These are phyloP conservation scores for Fusarium hainanense DNA, from an alignment of 2,329 filamentous ascomycete genomes.

Conservation along the genomic window DNA sequence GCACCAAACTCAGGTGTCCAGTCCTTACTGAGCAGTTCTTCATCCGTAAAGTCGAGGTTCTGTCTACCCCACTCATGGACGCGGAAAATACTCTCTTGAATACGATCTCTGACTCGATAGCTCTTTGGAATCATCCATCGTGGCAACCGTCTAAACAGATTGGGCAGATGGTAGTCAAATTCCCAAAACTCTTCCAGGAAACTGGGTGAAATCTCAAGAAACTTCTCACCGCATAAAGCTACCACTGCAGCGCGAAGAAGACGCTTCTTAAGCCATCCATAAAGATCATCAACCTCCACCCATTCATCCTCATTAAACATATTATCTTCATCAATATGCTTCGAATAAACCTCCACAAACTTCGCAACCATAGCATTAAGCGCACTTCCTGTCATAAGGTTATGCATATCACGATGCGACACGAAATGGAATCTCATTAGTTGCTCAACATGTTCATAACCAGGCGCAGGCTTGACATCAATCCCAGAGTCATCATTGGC, in stretches of 20 bases:
- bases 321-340: constrained; percentile 1
- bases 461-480: constrained; percentile 22
- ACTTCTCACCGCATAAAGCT: constrained; percentile 24
- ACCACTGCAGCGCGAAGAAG: constrained; percentile 17
- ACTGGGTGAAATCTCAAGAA: constrained; percentile 24
- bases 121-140: constrained; percentile 30
- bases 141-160: constrained; percentile 33
- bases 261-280: constrained; percentile 20
- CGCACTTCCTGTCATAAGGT: constrained; percentile 6
- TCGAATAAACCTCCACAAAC: constrained; percentile 20
- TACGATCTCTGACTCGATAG: constrained; percentile 30
- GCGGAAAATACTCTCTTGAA: constrained; percentile 9
- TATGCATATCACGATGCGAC: constrained; percentile 27
- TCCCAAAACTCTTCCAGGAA: constrained; percentile 37
- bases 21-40: constrained; percentile 14
- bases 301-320: constrained; percentile 11
- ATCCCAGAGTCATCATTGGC: constrained; percentile 16
- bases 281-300: constrained; percentile 29
- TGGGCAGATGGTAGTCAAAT: constrained; percentile 34
- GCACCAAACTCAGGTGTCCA: constrained; percentile 42
- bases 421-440: constrained; percentile 20
- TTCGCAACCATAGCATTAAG: constrained; percentile 13
- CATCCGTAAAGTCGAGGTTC: constrained; percentile 9
- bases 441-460: constrained; percentile 25
- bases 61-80: constrained; percentile 26